Evolutionary conservation across 1,284 basidiomycete species (phyloP), one percentile per base, ranked within the genome.

Genomic region (Taiwanofungus camphoratus): DNA sequence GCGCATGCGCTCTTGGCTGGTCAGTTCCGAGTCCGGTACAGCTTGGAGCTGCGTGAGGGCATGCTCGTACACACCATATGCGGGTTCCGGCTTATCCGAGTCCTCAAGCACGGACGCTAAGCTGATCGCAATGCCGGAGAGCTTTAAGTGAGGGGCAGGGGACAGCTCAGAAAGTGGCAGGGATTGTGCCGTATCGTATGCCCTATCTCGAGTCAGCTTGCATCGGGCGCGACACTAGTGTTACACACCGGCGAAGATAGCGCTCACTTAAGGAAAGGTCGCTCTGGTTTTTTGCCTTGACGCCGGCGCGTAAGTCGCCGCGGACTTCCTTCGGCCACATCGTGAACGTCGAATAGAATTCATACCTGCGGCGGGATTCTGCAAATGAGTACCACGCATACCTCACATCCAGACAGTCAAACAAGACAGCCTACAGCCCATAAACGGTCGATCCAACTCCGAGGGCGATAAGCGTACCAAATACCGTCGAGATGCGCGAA

Each of bases 321-420:
- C 82, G 73, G 3, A 89, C 61, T 52, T 79, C 75, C 7, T 62
- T 57, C 0, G 86, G 86, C 82, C 79, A 85, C 58, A 79, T 68
- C 1, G 77, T 78, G 57, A 85, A 68, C 7, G 70, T 70, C 6
- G 60, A 62, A 56, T 85, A 87, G 33, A 82, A 67, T 21, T 79
- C 70, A 53, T 82, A 84, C 34, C 84, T 86, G 36, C 29, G 40
- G 15, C 32, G n/a, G 42, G 49, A 29, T 41, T 33, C n/a, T 35
- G 30, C 38, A 30, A 33, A 16, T 26, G 19, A 45, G 52, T 15
- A 57, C 50, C 30, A 23, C n/a, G n/a, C n/a, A n/a, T n/a, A n/a
- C n/a, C n/a, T n/a, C n/a, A n/a, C n/a, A 15, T 30, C 32, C 35
- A n/a, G 19, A 22, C 30, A 36, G 33, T 19, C 13, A 26, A 36